Base-by-base conservation (phyloP, 83 land plant species). In the Diphasiastrum complanatum region DNA sequence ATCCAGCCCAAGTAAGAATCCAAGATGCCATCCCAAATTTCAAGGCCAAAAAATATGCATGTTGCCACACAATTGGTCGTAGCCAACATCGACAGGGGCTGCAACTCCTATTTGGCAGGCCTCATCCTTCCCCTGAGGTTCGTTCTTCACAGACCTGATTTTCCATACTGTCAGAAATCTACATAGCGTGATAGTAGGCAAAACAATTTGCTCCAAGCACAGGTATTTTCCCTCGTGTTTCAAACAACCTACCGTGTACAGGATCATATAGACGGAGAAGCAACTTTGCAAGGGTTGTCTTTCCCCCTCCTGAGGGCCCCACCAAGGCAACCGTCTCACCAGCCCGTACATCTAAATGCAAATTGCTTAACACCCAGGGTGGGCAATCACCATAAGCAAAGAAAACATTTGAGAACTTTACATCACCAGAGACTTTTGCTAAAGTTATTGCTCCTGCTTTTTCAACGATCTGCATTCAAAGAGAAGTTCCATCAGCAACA, bases 281-380 rank as follows among this genome's bases (percentile, higher is more conserved):
- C 34, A 93, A 59, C 72, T 93, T 93, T 12, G 66, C 66, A 31
- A 93, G 75, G 33, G 89, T 93, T 54, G 92, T 76, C 70, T 93
- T 93, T 31, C 96, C 96, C 52, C 92, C 85, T 64, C 96, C 96
- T 40, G 99, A 93, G 22, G 86, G 92, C 6, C 99, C 99, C 41
- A 89, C 79, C 50, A 93, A 69, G 45, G 92, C 99, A 71, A 93
- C 73, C 10, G 79, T 86, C 47, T 89, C 89, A 24, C 99, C 89
- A 45, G 96, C 77, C 61, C 51, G 75, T 6, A 86, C 78, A 70
- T 83, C 81, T 46, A 89, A 78, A 64, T 81, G 59, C 61, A 93
- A 31, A 59, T 74, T 71, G 26, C 75, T 49, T 28, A 93, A 61
- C 45, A 86, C 78, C 75, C 61, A 75, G 6, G 83, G 76, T 55